A percentile compares a stretch with the other conserved stretches of the same genome.
These are phyloP conservation scores for Vitis amurensis DNA, from an alignment of 164 flowering plant genomes.

Conservation along the genomic window DNA sequence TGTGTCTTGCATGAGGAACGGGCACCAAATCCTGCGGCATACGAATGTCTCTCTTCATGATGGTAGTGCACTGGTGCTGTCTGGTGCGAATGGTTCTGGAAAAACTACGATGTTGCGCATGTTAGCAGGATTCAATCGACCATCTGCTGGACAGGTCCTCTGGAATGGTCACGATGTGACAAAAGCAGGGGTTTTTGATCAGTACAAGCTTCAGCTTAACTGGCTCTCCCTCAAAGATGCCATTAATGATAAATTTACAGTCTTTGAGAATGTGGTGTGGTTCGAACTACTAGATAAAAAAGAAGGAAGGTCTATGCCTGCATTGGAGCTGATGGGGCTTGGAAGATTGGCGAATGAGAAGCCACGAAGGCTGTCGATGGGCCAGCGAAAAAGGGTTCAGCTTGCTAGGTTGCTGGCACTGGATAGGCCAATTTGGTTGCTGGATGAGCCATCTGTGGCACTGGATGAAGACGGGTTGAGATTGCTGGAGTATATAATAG, in stretches of 20 bases:
- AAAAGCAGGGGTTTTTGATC: conserved; percentile 71
- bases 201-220: conserved; percentile 88
- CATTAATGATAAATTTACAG: conserved; percentile 67
- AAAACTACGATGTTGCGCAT: conserved; percentile 84
- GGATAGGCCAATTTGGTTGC: conserved; percentile 90
- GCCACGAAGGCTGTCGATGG: conserved; percentile 87
- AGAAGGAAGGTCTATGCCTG: conserved; percentile 58
- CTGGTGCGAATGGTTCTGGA: conserved; percentile 86
- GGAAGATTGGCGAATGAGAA: conserved; percentile 71
- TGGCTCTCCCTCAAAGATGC: conserved; percentile 93
- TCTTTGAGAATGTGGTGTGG: conserved; percentile 77
- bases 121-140: conserved; percentile 83
- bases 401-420: conserved; percentile 82
- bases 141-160: conserved; percentile 85
- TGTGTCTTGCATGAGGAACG: conserved; percentile 93
- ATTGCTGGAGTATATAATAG: conserved; percentile 73
- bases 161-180: conserved; percentile 92
- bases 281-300: conserved; percentile 85
- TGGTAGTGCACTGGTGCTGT: conserved; percentile 80
- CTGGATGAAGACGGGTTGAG: conserved; percentile 84
- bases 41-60: conserved; percentile 77
- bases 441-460: conserved; percentile 97
- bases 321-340: conserved; percentile 86
- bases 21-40: conserved; percentile 72
- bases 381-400: conserved; percentile 85